phyloP scores from a whole-genome alignment of 139 green algal genomes.

The Desmodesmus armatus region DNA sequence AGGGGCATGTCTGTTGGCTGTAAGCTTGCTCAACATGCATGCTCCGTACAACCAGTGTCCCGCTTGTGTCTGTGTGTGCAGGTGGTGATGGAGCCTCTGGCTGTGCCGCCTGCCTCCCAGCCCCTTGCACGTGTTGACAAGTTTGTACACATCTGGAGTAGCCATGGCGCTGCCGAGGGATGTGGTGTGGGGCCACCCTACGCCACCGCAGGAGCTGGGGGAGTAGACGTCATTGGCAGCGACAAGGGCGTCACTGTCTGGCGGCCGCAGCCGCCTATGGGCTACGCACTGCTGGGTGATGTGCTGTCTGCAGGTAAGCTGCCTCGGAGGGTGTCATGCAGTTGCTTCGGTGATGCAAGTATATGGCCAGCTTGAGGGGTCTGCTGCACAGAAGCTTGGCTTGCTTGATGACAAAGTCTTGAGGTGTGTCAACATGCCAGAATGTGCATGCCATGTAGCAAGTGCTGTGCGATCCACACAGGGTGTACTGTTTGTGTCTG shows the following conservation, averaged over 20 bases:
- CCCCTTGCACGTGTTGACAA: constrained; percentile 65
- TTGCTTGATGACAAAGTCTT: neutral
- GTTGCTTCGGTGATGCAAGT: neutral
- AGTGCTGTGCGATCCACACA: neutral
- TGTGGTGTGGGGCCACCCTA: neutral
- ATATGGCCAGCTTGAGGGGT: neutral
- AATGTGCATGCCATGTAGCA: too few species aligned
- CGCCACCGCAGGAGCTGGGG: constrained; percentile 40
- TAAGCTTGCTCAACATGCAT: too few species aligned
- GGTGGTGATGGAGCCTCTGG: constrained; percentile 64
- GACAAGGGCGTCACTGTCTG: constrained; percentile 82
- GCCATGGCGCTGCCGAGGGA: neutral
- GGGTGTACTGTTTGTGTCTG: neutral
- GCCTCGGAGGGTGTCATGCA: neutral
- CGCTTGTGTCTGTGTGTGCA: neutral
- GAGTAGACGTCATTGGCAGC: constrained; percentile 57
- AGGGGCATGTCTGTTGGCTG: too few species aligned
- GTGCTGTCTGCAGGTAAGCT: constrained; percentile 64
- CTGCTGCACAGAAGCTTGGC: neutral
- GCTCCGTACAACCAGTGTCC: neutral
- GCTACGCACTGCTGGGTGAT: constrained; percentile 85
- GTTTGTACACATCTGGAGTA: constrained; percentile 80
- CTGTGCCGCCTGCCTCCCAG: constrained; percentile 58
- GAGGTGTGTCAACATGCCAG: too few species aligned
- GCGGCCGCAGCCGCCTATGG: constrained; percentile 77